Evolutionary conservation across 192 early-diverging fungal species (phyloP).

Genomic region (Podila verticillata): DNA sequence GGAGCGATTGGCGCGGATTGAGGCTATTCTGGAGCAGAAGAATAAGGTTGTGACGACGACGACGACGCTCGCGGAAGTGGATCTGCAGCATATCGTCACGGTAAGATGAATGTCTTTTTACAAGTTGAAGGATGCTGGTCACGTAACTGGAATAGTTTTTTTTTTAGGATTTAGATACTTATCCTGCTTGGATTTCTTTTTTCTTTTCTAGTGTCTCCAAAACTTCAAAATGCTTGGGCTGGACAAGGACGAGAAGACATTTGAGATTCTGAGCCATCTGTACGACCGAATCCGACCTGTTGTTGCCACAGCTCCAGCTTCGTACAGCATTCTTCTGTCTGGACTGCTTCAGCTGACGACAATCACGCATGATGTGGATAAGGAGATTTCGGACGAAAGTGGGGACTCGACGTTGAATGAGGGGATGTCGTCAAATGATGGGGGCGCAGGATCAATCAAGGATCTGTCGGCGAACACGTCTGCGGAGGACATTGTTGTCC

Average conservation of each 20-base stretch:
- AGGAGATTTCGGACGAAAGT: background rate
- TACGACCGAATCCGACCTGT: background rate
- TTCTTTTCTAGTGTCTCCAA: constrained; percentile 10
- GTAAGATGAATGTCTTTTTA: background rate
- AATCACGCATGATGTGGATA: no score
- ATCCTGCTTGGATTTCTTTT: background rate
- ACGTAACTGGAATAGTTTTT: constrained; percentile 5
- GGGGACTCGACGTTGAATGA: background rate
- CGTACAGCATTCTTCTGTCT: background rate
- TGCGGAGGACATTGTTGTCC: background rate
- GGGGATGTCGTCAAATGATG: background rate
- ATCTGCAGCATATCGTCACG: background rate
- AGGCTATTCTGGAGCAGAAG: background rate
- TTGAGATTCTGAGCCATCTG: background rate
- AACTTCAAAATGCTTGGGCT: background rate
- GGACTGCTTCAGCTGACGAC: background rate
- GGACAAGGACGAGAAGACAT: background rate
- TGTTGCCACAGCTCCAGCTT: background rate
- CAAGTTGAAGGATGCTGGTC: background rate
- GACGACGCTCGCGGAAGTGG: background rate
- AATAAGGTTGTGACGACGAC: background rate
- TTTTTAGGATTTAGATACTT: background rate
- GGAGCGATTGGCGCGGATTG: background rate
- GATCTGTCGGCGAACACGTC: background rate
- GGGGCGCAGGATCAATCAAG: background rate